Conservation (phyloP, 2,329 filamentous ascomycete species). For the Fonsecaea erecta region DNA sequence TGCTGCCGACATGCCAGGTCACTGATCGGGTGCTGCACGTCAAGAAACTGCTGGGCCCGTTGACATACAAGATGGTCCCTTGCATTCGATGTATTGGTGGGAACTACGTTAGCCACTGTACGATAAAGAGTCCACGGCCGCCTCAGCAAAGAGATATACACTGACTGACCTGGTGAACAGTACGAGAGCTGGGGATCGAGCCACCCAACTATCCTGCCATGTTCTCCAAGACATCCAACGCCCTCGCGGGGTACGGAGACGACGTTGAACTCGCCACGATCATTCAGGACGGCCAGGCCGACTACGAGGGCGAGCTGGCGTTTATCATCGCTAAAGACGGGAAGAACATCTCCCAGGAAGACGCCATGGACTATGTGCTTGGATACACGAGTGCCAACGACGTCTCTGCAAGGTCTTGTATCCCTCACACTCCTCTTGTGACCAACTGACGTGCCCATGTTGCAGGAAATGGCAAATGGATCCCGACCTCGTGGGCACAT, state of each 20-base stretch:
- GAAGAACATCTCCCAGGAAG: constrained; percentile 43
- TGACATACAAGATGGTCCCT: not conserved
- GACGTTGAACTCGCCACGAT: constrained; percentile 9
- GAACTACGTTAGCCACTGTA: constrained; percentile 13
- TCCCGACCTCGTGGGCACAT: constrained; percentile 10
- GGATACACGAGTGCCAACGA: constrained; percentile 49
- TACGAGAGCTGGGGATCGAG: constrained; percentile 5
- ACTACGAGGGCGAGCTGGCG: constrained; percentile 49
- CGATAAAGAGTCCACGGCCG: not conserved
- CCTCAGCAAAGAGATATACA: not conserved
- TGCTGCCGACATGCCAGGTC: constrained; percentile 5
- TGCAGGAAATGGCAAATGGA: constrained; percentile 15
- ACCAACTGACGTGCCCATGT: not conserved
- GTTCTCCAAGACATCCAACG: constrained; percentile 4
- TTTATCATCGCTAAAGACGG: constrained; percentile 45
- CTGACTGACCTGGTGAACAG: constrained; percentile 1
- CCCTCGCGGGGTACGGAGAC: constrained; percentile 12
- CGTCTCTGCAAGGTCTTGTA: constrained; percentile 36
- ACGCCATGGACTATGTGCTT: constrained; percentile 47
- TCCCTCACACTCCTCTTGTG: not conserved
- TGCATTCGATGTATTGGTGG: constrained; percentile 12
- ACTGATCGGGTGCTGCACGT: constrained; percentile 4
- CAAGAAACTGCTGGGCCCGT: constrained; percentile 11
- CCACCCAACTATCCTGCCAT: not conserved
- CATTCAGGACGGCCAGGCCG: constrained; percentile 29